Evolutionary conservation across 2,329 filamentous ascomycete genomes (phyloP).

Genomic region (Spiromastix sp.): DNA sequence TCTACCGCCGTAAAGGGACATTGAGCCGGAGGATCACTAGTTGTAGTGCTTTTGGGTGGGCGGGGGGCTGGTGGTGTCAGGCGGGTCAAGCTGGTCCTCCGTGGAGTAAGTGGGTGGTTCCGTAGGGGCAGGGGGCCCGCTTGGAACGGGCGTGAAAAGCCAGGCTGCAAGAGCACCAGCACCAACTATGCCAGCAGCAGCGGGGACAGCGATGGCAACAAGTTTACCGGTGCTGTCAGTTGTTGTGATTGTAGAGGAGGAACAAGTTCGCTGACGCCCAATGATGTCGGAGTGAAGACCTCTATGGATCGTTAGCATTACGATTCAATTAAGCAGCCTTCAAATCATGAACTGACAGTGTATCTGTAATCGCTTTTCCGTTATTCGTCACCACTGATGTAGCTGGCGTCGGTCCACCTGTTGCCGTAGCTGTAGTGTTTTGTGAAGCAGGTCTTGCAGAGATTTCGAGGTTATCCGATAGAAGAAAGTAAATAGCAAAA

Average conservation of each 20-base stretch:
- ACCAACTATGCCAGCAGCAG: conserved; percentile 6
- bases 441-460: too few relatives aligned
- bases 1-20: too few relatives aligned
- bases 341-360: too few relatives aligned
- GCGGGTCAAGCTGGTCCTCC: background rate
- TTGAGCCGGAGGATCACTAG: background rate
- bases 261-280: conserved; percentile 3
- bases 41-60: conserved; percentile 1
- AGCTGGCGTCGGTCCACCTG: too few relatives aligned
- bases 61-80: conserved; percentile 1
- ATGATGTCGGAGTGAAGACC: conserved; percentile 7
- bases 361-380: too few relatives aligned
- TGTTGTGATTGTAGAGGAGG: conserved; percentile 7
- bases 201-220: conserved; percentile 6
- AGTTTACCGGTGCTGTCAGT: conserved; percentile 5
- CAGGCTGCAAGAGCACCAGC: conserved; percentile 6
- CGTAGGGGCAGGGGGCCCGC: conserved; percentile 5
- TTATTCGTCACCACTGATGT: too few relatives aligned
- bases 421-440: too few relatives aligned
- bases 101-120: conserved; percentile 4
- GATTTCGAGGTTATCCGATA: too few relatives aligned
- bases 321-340: background rate
- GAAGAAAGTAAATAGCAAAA: too few relatives aligned
- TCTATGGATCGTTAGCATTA: conserved; percentile 3
- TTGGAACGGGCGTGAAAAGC: conserved; percentile 6